Percentiles rank a stretch among this genome's conserved stretches.
These are phyloP conservation scores for Phellopilus nigrolimitatus DNA, from an alignment of 1,284 basidiomycete species.

Conservation along the genomic window DNA sequence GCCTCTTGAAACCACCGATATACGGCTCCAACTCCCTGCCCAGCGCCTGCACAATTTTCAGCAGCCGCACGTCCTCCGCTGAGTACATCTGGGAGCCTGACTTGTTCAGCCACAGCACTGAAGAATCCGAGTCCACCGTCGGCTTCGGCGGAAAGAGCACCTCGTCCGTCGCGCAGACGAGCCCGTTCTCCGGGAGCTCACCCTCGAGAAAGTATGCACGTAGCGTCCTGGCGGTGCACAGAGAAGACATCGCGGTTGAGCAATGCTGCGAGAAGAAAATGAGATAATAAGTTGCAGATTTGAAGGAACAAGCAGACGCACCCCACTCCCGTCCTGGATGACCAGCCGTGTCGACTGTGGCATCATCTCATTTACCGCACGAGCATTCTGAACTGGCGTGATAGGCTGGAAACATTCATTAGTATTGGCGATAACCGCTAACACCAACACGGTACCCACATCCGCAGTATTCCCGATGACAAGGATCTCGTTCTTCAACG, in stretches of 20 bases:
- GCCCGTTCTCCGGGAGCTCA: slow-evolving; percentile 22
- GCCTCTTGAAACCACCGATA: slow-evolving; percentile 11
- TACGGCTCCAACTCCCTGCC: slow-evolving; percentile 23
- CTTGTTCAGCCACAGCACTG: not conserved
- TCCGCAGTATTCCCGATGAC: slow-evolving; percentile 27
- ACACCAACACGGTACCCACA: not conserved
- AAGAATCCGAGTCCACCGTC: not conserved
- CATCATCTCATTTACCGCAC: slow-evolving; percentile 25
- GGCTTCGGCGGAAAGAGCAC: slow-evolving; percentile 22
- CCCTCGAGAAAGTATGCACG: slow-evolving; percentile 24
- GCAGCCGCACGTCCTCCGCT: slow-evolving; percentile 21
- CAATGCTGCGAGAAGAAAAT: slow-evolving; percentile 21
- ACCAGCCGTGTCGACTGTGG: slow-evolving; percentile 23
- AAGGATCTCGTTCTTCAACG: slow-evolving; percentile 23
- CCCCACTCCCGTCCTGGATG: slow-evolving; percentile 25
- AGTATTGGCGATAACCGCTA: no score
- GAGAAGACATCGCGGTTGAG: slow-evolving; percentile 24
- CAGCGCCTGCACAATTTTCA: slow-evolving; percentile 21
- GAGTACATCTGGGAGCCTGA: slow-evolving; percentile 3
- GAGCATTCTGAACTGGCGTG: slow-evolving; percentile 25
- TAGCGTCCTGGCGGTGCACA: slow-evolving; percentile 24
- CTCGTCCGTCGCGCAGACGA: slow-evolving; percentile 24
- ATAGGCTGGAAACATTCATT: slow-evolving; percentile 22
- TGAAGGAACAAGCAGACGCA: slow-evolving; percentile 9
- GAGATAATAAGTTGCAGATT: not conserved